phyloP scores from a whole-genome alignment of 2,329 filamentous ascomycete species.

The Botrytis medusae region DNA sequence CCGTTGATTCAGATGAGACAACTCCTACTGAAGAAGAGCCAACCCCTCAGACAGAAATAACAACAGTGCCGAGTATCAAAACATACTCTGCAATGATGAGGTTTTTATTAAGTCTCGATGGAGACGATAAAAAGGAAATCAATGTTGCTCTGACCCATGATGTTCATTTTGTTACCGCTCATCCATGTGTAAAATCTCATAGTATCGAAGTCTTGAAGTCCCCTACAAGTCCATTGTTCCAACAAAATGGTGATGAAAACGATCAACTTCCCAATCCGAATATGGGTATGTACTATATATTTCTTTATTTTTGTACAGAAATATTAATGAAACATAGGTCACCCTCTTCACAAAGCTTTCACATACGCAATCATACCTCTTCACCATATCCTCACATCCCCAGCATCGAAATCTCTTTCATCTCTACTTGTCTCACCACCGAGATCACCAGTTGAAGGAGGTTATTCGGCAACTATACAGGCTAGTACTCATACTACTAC shows the following conservation, averaged over 20 bases:
- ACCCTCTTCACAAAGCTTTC: constrained; percentile 63
- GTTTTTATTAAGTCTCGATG: constrained; percentile 31
- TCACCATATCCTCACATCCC: constrained; percentile 49
- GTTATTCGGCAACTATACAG: constrained; percentile 26
- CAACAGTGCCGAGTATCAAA: constrained; percentile 27
- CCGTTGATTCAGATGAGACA: constrained; percentile 45
- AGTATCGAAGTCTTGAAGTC: constrained; percentile 59
- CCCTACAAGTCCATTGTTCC: constrained; percentile 59
- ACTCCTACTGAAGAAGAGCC: constrained; percentile 39
- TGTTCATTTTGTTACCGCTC: constrained; percentile 64
- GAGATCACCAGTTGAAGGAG: constrained; percentile 29
- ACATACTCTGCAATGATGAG: constrained; percentile 39
- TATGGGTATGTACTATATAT: constrained; percentile 2
- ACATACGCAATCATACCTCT: constrained; percentile 61
- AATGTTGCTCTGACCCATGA: constrained; percentile 53
- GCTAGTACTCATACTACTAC: constrained; percentile 40
- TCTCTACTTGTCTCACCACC: constrained; percentile 37
- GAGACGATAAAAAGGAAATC: constrained; percentile 32
- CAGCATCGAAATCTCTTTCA: constrained; percentile 26
- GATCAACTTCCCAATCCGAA: constrained; percentile 13
- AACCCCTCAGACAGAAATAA: constrained; percentile 27
- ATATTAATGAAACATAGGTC: constrained; percentile 45
- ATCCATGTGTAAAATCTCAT: constrained; percentile 60
- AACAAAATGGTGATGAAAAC: constrained; percentile 41
- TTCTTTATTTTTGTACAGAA: neutral